Evolutionary conservation across 805 yeast species (phyloP).

Genomic region (Suhomyces prunicola): DNA sequence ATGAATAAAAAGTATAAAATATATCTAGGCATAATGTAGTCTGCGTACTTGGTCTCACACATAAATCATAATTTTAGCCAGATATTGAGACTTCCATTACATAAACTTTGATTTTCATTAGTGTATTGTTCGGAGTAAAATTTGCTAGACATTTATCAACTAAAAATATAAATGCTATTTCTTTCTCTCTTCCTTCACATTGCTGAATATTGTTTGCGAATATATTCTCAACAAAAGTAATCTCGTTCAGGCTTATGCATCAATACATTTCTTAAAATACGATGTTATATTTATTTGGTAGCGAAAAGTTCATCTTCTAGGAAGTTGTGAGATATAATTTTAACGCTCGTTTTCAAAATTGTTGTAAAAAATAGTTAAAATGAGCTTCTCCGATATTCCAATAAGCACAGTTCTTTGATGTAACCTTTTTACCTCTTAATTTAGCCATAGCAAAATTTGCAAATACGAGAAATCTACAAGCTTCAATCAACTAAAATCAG

Average conservation of each 20-base stretch:
- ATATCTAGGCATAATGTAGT: neutral
- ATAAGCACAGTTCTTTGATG: too few species aligned
- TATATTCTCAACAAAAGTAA: neutral
- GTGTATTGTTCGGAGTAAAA: neutral
- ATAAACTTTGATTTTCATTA: too few species aligned
- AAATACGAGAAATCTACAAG: too few species aligned
- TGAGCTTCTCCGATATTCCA: neutral
- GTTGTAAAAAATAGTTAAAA: neutral
- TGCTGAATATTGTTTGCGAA: neutral
- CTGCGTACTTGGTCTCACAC: neutral
- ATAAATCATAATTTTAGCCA: neutral
- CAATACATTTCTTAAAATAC: neutral
- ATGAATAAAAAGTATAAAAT: neutral
- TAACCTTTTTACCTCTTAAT: neutral
- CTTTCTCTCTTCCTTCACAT: neutral
- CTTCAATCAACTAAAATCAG: neutral
- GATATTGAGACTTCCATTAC: neutral
- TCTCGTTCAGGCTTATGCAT: neutral
- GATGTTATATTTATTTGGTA: neutral
- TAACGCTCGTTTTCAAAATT: neutral
- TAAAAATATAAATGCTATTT: neutral
- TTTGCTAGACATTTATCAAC: neutral
- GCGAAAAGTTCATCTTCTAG: neutral
- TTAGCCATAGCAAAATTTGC: neutral
- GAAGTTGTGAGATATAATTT: neutral